Conservation (phyloP, 371 early-diverging fungal species). For the Dinochytrium kinnereticum region DNA sequence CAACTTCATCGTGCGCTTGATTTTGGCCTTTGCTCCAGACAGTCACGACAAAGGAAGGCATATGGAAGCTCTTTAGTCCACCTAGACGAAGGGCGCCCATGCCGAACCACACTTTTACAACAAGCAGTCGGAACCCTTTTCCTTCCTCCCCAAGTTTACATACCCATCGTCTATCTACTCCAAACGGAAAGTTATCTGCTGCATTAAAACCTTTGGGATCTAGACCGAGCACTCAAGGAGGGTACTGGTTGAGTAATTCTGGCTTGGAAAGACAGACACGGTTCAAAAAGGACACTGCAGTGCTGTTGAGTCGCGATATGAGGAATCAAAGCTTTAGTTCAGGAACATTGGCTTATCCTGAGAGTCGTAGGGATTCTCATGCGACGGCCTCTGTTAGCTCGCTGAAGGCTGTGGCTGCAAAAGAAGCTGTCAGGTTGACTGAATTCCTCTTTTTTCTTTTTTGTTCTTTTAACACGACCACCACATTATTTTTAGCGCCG, state of each 20-base stretch:
- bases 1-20: too few relatives aligned
- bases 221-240: not conserved
- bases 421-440: not conserved
- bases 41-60: too few relatives aligned
- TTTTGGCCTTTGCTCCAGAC: too few relatives aligned
- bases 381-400: too few relatives aligned
- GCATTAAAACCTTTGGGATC: not conserved
- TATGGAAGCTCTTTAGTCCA: too few relatives aligned
- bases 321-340: too few relatives aligned
- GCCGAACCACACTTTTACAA: not conserved
- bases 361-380: too few relatives aligned
- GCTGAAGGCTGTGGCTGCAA: not conserved
- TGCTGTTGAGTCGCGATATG: too few relatives aligned
- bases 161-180: not conserved
- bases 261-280: too few relatives aligned
- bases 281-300: too few relatives aligned
- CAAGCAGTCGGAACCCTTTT: not conserved
- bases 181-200: not conserved
- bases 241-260: not conserved
- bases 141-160: not conserved
- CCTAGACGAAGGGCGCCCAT: too few relatives aligned
- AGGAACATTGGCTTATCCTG: too few relatives aligned
- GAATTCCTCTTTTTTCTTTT: not conserved
- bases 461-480: not conserved
- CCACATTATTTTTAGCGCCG: not conserved